phyloP scores from a whole-genome alignment of 345 rosid species.

The Bretschneidera sinensis region DNA sequence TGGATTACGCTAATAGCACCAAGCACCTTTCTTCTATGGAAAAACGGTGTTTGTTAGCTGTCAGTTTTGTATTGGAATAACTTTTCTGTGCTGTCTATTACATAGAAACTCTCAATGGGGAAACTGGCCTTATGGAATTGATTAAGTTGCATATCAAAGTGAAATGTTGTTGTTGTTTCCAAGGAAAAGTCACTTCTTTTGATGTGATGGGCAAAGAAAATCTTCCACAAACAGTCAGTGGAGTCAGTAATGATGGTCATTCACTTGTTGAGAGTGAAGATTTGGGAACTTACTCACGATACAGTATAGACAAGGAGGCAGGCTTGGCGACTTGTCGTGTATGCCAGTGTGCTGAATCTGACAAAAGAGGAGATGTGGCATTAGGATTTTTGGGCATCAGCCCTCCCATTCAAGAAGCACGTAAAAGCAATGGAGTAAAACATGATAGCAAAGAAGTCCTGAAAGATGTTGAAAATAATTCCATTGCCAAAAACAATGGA shows the following conservation, averaged over 20 bases:
- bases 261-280: conserved; percentile 41
- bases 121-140: conserved; percentile 7
- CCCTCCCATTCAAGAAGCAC: conserved; percentile 41
- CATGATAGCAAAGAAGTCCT: conserved; percentile 18
- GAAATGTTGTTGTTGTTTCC: conserved; percentile 14
- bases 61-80: conserved; percentile 16
- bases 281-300: conserved; percentile 30
- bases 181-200: conserved; percentile 18
- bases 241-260: conserved; percentile 33
- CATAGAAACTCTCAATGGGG: background rate
- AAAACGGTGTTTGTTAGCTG: conserved; percentile 12
- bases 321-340: conserved; percentile 79
- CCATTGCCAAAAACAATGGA: conserved; percentile 25
- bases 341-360: conserved; percentile 93
- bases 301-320: conserved; percentile 67
- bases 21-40: conserved; percentile 17
- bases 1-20: conserved; percentile 14
- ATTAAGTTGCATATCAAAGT: conserved; percentile 12
- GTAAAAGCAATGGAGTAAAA: conserved; percentile 35
- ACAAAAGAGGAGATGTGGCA: conserved; percentile 74
- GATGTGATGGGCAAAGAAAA: conserved; percentile 64
- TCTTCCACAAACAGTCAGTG: conserved; percentile 36
- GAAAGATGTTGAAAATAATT: conserved; percentile 29
- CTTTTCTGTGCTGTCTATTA: background rate
- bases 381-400: conserved; percentile 67